These are phyloP conservation scores for Cyberlindnera saturnus DNA, from an alignment of 805 yeast genomes.

Conservation along the genomic window DNA sequence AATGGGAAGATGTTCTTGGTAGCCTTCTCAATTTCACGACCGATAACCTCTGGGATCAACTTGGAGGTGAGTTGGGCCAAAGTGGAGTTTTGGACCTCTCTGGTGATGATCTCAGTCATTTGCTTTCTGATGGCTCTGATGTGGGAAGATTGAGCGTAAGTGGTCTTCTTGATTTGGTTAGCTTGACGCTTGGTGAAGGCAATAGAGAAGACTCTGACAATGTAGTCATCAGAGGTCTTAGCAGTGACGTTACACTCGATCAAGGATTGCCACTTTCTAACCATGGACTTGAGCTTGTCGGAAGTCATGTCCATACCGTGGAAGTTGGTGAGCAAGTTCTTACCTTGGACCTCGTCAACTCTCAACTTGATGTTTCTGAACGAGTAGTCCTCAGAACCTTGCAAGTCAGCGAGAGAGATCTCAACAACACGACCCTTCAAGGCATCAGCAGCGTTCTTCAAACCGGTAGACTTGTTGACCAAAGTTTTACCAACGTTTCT, in stretches of 20 bases:
- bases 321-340: slow-evolving; percentile 98
- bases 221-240: slow-evolving; percentile 97
- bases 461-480: slow-evolving; percentile 97
- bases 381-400: slow-evolving; percentile 98
- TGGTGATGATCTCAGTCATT: slow-evolving; percentile 93
- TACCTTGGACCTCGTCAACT: slow-evolving; percentile 99
- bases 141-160: slow-evolving; percentile 97
- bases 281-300: slow-evolving; percentile 95
- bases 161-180: slow-evolving; percentile 95
- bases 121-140: slow-evolving; percentile 80
- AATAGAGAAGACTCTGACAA: slow-evolving; percentile 91
- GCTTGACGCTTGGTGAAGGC: slow-evolving; percentile 98
- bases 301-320: slow-evolving; percentile 98
- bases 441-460: slow-evolving; percentile 96
- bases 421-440: slow-evolving; percentile 97
- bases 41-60: slow-evolving; percentile 97
- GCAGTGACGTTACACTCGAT: slow-evolving; percentile 98
- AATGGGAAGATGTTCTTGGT: slow-evolving; percentile 94
- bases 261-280: slow-evolving; percentile 98
- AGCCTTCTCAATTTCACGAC: slow-evolving; percentile 96
- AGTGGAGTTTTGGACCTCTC: slow-evolving; percentile 92
- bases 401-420: slow-evolving; percentile 93
- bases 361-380: slow-evolving; percentile 96
- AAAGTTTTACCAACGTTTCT: slow-evolving; percentile 98
- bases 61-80: slow-evolving; percentile 94